A percentile compares a stretch with the other conserved stretches of the same genome.
phyloP scores from a whole-genome alignment of 1,139 yeast genomes.

The Yamadazyma pseudoaaseri region DNA sequence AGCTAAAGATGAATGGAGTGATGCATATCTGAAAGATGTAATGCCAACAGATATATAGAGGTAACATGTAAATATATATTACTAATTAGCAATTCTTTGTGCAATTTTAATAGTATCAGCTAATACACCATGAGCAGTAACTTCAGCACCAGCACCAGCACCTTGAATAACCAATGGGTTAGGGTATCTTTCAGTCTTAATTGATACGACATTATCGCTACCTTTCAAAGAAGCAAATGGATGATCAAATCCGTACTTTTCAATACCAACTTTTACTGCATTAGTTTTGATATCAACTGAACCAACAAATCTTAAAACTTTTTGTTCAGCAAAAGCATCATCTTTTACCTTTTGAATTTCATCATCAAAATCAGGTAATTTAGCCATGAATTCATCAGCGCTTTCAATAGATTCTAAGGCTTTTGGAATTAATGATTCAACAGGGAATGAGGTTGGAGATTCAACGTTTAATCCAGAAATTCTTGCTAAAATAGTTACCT shows the following conservation, averaged over 20 bases:
- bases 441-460: slow-evolving; percentile 95
- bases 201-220: slow-evolving; percentile 91
- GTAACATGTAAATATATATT: not conserved
- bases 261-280: slow-evolving; percentile 81
- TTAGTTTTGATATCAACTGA: slow-evolving; percentile 73
- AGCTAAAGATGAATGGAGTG: slow-evolving; percentile 52
- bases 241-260: slow-evolving; percentile 79
- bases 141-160: slow-evolving; percentile 99
- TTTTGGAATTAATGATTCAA: slow-evolving; percentile 87
- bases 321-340: slow-evolving; percentile 77
- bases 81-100: slow-evolving; percentile 63
- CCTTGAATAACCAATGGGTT: slow-evolving; percentile 96
- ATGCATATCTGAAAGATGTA: slow-evolving; percentile 22
- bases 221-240: slow-evolving; percentile 96
- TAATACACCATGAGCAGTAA: slow-evolving; percentile 97
- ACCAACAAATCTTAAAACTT: slow-evolving; percentile 93
- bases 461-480: slow-evolving; percentile 81
- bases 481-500: slow-evolving; percentile 93
- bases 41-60: slow-evolving; percentile 16
- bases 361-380: slow-evolving; percentile 78
- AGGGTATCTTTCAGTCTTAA: slow-evolving; percentile 85
- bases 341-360: slow-evolving; percentile 76
- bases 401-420: slow-evolving; percentile 72
- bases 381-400: slow-evolving; percentile 75
- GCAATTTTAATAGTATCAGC: slow-evolving; percentile 91